These are phyloP conservation scores for Blastobotrys buckinghamii DNA, from an alignment of 1,139 yeast species.

Conservation along the genomic window DNA sequence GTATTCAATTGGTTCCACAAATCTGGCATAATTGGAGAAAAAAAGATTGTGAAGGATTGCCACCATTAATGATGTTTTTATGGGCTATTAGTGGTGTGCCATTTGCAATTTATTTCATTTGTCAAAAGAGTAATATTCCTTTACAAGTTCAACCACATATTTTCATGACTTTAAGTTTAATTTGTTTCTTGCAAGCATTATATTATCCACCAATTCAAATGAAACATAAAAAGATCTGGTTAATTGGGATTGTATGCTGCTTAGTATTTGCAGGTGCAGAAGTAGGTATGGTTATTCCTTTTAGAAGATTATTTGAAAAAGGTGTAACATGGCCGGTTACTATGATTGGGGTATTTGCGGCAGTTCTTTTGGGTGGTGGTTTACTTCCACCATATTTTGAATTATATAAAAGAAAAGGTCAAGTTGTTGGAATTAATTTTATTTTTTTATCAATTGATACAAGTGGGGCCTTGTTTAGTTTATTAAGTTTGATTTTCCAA, in stretches of 20 bases:
- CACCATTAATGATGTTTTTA: slow-evolving; percentile 73
- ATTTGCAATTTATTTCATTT: slow-evolving; percentile 72
- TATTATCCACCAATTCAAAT: slow-evolving; percentile 65
- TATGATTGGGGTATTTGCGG: slow-evolving; percentile 73
- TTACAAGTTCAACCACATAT: slow-evolving; percentile 82
- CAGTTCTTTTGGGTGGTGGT: slow-evolving; percentile 69
- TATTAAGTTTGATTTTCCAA: slow-evolving; percentile 44
- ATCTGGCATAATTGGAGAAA: slow-evolving; percentile 61
- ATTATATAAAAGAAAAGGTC: slow-evolving; percentile 67
- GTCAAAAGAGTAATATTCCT: slow-evolving; percentile 66
- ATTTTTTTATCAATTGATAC: slow-evolving; percentile 73
- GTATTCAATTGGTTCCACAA: slow-evolving; percentile 84
- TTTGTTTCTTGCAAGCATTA: slow-evolving; percentile 66
- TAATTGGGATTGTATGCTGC: slow-evolving; percentile 22
- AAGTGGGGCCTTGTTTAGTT: slow-evolving; percentile 71
- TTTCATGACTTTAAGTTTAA: slow-evolving; percentile 63
- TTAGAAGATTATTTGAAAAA: slow-evolving; percentile 51
- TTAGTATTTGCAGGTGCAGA: slow-evolving; percentile 52
- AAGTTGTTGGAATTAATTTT: slow-evolving; percentile 85
- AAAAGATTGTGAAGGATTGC: slow-evolving; percentile 82
- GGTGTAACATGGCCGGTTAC: slow-evolving; percentile 70
- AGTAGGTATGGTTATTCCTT: slow-evolving; percentile 65
- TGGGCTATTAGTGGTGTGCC: slow-evolving; percentile 86
- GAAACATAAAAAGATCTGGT: slow-evolving; percentile 20
- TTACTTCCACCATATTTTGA: slow-evolving; percentile 87